Conservation (phyloP, 2,329 filamentous ascomycete genomes). For the Colletotrichum viniferum region DNA sequence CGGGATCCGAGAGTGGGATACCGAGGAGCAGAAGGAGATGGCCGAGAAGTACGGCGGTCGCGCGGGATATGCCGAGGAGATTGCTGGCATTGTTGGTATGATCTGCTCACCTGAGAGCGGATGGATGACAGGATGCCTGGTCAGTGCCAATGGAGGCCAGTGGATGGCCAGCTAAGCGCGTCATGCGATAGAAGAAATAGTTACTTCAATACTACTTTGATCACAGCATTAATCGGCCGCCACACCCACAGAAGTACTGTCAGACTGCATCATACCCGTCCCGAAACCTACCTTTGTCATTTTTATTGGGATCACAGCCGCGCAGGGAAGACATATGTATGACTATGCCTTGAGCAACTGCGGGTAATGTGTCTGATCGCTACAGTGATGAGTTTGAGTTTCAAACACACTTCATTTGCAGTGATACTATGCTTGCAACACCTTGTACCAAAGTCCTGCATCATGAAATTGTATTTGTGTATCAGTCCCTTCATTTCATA, state of each 20-base stretch:
- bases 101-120: constrained; percentile 68
- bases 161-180: constrained; percentile 27
- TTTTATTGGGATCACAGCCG: background rate
- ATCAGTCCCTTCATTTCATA: accelerated
- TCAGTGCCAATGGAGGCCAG: constrained; percentile 68
- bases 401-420: background rate
- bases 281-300: accelerated
- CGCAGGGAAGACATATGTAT: background rate
- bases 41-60: constrained; percentile 56
- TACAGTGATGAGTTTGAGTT: background rate
- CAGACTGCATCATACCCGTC: background rate
- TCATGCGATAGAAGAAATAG: background rate
- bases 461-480: background rate
- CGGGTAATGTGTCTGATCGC: background rate
- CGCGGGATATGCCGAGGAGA: constrained; percentile 66
- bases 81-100: constrained; percentile 75
- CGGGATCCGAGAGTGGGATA: constrained; percentile 31
- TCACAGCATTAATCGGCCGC: background rate
- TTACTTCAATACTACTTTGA: background rate
- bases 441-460: background rate
- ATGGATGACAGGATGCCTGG: constrained; percentile 73
- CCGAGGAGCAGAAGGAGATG: constrained; percentile 32
- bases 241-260: background rate
- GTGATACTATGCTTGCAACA: background rate
- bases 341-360: background rate